Conservation (phyloP, 768 basidiomycete species). For the Galerina sulciceps region DNA sequence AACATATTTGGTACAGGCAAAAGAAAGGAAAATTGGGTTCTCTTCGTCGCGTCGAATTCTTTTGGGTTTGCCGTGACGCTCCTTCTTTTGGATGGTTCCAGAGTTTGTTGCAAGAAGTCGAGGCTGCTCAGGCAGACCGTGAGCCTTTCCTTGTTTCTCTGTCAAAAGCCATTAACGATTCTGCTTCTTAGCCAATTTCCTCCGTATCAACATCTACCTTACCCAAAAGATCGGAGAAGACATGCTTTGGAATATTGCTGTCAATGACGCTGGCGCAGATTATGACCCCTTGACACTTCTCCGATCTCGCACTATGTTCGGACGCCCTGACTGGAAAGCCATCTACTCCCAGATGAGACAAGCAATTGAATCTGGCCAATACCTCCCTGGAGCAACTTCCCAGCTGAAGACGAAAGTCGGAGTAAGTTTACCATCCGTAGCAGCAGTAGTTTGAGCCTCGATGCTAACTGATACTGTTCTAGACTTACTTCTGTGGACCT, state of each 20-base stretch:
- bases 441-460: background rate
- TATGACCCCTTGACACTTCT: slow-evolving; percentile 91
- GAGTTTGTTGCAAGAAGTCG: slow-evolving; percentile 83
- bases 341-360: slow-evolving; percentile 78
- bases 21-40: slow-evolving; percentile 75
- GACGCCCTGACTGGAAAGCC: slow-evolving; percentile 87
- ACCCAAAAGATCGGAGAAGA: slow-evolving; percentile 86
- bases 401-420: slow-evolving; percentile 85
- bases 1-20: slow-evolving; percentile 96
- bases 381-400: slow-evolving; percentile 77
- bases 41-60: slow-evolving; percentile 89
- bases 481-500: slow-evolving; percentile 94
- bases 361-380: slow-evolving; percentile 82
- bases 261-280: slow-evolving; percentile 84
- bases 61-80: slow-evolving; percentile 93
- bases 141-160: slow-evolving; percentile 36
- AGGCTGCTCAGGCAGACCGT: slow-evolving; percentile 89
- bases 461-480: background rate
- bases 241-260: slow-evolving; percentile 90
- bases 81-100: slow-evolving; percentile 99
- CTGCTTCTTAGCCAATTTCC: slow-evolving; percentile 72
- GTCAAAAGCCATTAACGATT: background rate
- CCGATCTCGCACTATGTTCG: slow-evolving; percentile 87
- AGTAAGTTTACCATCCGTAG: slow-evolving; percentile 44
- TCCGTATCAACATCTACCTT: slow-evolving; percentile 90